Evolutionary conservation across 345 rosid genomes (phyloP).

Genomic region (Dovyalis caffra): DNA sequence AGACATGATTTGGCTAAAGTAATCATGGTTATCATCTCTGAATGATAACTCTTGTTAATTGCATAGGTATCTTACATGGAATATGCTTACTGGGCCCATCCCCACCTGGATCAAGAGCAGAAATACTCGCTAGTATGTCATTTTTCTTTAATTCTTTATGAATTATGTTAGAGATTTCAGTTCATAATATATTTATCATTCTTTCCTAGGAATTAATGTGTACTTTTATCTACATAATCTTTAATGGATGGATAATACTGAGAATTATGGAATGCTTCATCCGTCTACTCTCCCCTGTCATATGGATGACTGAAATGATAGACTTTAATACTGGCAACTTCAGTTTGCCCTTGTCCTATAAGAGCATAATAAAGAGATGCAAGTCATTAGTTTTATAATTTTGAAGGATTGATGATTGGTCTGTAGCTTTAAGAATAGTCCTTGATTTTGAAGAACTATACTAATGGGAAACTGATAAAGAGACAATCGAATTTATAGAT

Average conservation of each 20-base stretch:
- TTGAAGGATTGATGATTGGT: not conserved
- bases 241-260: not conserved
- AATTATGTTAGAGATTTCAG: not conserved
- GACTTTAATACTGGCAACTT: not conserved
- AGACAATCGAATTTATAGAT: not conserved
- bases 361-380: not conserved
- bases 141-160: not conserved
- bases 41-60: not conserved
- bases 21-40: not conserved
- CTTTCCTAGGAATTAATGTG: not conserved
- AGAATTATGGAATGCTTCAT: not conserved
- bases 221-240: not conserved
- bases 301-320: not conserved
- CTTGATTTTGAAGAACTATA: not conserved
- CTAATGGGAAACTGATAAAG: too few relatives aligned
- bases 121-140: constrained; percentile 7
- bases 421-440: not conserved
- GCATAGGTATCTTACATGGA: constrained; percentile 14
- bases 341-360: not conserved
- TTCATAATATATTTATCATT: not conserved
- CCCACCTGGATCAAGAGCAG: constrained; percentile 10
- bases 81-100: constrained; percentile 14
- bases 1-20: not conserved
- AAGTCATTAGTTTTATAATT: not conserved
- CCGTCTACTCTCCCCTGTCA: not conserved